Percentiles rank a stretch among this genome's conserved stretches.
phyloP scores from a whole-genome alignment of 2,329 filamentous ascomycete genomes.

The Chalaropsis ovoidea region DNA sequence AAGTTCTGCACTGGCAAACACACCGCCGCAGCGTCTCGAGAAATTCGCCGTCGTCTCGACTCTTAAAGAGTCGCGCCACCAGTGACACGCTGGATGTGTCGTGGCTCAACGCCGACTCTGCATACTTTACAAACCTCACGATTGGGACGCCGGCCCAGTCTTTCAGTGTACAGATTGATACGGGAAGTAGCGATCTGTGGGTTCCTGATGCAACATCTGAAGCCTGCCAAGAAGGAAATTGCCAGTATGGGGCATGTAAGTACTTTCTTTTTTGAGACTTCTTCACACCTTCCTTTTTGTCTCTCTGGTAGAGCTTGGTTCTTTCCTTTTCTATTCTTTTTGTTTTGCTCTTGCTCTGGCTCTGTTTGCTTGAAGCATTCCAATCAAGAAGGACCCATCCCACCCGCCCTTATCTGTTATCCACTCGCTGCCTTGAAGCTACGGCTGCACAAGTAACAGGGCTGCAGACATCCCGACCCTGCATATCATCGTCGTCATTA shows the following conservation, averaged over 20 bases:
- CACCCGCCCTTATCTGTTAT: too few species aligned
- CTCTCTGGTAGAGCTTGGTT: neutral
- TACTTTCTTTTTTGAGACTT: conserved; percentile 35
- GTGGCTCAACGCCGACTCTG: conserved; percentile 28
- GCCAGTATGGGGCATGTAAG: conserved; percentile 33
- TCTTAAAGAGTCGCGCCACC: neutral
- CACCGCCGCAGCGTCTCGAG: neutral
- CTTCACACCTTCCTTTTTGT: neutral
- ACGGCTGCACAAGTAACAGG: too few species aligned
- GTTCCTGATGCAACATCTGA: conserved; percentile 37
- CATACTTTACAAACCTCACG: conserved; percentile 47
- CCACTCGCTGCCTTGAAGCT: too few species aligned
- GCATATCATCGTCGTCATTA: neutral
- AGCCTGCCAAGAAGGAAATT: conserved; percentile 34
- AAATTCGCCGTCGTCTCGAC: neutral
- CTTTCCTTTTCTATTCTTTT: neutral
- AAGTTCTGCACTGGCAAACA: conserved; percentile 17
- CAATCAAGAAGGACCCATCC: too few species aligned
- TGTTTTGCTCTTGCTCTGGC: neutral
- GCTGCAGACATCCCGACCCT: neutral
- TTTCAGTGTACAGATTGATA: conserved; percentile 51
- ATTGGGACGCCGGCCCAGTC: conserved; percentile 50
- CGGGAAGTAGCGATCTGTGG: conserved; percentile 57
- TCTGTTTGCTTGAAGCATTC: too few species aligned
- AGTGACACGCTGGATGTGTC: conserved; percentile 9